A percentile compares a stretch with the other conserved stretches of the same genome.
These are phyloP conservation scores for Fusarium pseudograminearum DNA, from an alignment of 2,329 filamentous ascomycete species.

Conservation along the genomic window DNA sequence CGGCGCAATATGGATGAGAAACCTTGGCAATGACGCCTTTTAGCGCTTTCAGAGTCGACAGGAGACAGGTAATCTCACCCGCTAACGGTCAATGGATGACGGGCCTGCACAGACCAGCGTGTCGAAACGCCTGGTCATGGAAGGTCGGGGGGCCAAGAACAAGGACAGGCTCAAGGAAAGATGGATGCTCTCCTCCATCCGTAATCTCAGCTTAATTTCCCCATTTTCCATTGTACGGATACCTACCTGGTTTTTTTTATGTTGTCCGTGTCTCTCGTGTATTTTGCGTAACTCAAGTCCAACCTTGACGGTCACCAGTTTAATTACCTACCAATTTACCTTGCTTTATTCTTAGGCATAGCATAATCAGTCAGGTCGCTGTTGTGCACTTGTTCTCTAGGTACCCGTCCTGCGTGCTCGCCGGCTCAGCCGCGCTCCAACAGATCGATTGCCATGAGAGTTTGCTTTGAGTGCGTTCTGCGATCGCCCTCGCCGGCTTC, in stretches of 20 bases:
- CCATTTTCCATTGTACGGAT: conserved; percentile 4
- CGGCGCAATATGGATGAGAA: not conserved
- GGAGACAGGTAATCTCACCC: conserved; percentile 21
- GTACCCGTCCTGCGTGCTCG: conserved; percentile 25
- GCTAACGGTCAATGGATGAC: conserved; percentile 35
- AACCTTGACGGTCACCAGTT: conserved; percentile 4
- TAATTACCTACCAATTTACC: not conserved
- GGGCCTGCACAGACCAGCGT: conserved; percentile 32
- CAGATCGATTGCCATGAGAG: conserved; percentile 43
- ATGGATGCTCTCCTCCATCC: not conserved
- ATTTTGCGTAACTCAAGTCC: conserved; percentile 6
- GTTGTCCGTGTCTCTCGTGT: conserved; percentile 3
- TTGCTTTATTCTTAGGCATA: not conserved
- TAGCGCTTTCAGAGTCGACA: conserved; percentile 35
- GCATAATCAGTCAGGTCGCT: not conserved
- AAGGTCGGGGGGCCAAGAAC: conserved; percentile 9
- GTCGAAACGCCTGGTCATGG: conserved; percentile 30
- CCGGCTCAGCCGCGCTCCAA: conserved; percentile 37
- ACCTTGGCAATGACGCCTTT: conserved; percentile 35
- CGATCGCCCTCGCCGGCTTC: conserved; percentile 43
- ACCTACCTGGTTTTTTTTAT: not conserved
- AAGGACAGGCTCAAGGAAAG: not conserved
- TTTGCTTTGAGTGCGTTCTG: conserved; percentile 37
- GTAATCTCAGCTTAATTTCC: conserved; percentile 22
- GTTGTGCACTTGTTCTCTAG: not conserved